A percentile compares a stretch with the other conserved stretches of the same genome.
Evolutionary conservation across 179 eudicot species (phyloP).

Genomic region (Heliamphora pulchella): DNA sequence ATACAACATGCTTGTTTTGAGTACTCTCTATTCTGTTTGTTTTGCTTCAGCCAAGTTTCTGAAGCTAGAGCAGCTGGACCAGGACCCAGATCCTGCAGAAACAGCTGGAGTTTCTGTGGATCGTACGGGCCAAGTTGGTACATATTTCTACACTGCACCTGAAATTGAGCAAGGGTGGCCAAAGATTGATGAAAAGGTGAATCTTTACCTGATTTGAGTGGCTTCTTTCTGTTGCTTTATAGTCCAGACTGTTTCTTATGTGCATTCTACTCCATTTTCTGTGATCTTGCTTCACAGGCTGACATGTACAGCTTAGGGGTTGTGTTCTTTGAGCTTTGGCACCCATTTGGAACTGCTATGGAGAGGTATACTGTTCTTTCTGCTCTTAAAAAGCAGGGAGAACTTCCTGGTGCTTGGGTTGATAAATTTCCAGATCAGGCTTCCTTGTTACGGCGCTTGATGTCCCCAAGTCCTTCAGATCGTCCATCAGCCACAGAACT

Average conservation of each 20-base stretch:
- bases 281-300: slow-evolving; percentile 42
- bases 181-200: slow-evolving; percentile 89
- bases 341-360: slow-evolving; percentile 93
- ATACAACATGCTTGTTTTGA: neutral
- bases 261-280: neutral
- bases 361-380: slow-evolving; percentile 86
- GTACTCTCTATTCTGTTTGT: neutral
- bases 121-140: slow-evolving; percentile 90
- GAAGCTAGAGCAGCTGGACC: slow-evolving; percentile 87
- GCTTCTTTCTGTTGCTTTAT: slow-evolving; percentile 10
- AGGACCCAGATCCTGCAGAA: slow-evolving; percentile 61
- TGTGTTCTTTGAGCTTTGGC: slow-evolving; percentile 92
- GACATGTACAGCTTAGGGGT: slow-evolving; percentile 96
- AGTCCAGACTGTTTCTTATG: neutral
- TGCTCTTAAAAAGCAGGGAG: slow-evolving; percentile 78
- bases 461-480: slow-evolving; percentile 86
- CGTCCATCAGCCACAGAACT: slow-evolving; percentile 94
- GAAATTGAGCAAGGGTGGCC: slow-evolving; percentile 99
- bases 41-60: slow-evolving; percentile 76
- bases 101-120: slow-evolving; percentile 67
- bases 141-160: slow-evolving; percentile 95
- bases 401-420: slow-evolving; percentile 74
- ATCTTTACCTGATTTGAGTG: slow-evolving; percentile 10
- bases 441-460: slow-evolving; percentile 48
- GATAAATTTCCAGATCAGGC: slow-evolving; percentile 86